Evolutionary conservation across 805 yeast genomes (phyloP), one percentile per base, ranked within the genome.

Genomic region (Myxozyma neotropica): DNA sequence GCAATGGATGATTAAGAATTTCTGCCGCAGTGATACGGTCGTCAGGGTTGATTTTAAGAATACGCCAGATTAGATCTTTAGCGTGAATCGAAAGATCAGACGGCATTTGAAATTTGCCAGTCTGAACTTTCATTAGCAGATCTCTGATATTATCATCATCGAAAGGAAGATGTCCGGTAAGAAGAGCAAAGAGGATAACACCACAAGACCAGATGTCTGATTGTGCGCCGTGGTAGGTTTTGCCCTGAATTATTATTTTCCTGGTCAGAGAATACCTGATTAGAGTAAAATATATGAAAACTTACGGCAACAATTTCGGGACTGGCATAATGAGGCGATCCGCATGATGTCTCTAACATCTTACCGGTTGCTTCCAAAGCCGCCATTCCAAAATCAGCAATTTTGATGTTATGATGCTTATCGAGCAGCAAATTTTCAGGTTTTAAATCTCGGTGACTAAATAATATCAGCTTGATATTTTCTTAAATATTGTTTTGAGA

Each of bases 301-400:
- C 61, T 12, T 52, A 56, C 62, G 12, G 96, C 88, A 10, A 94
- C 97, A 67, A 94, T 93, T 73, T 94, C 99, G 0, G 99, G 99
- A 8, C 97, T 89, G 1, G 98, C 99, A 74, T 94, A 94, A 73
- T 94, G 99, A 7, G 99, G 99, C 17, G 97, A 91, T 1, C 99
- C 99, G 75, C 99, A 94, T 19, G 95, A 86, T 3, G 99, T 94
- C 73, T 93, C 97, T 58, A 94, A 78, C 70, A 93, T 76, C 68
- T 87, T 84, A 66, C 86, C 93, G n/a, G 77, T 71, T 31, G 89
- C 83, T 73, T 94, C 98, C 47, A 94, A 77, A 5, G 99, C 98
- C 17, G 99, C 99, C 99, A 94, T 94, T 35, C 99, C 99, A 72
- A 94, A 94, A 75, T 94, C 99, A 8, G 99, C 99, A 66, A 94